Evolutionary conservation across 2,329 filamentous ascomycete species (phyloP), one percentile per base, ranked within the genome.

Genomic region (Neofusicoccum sp.): DNA sequence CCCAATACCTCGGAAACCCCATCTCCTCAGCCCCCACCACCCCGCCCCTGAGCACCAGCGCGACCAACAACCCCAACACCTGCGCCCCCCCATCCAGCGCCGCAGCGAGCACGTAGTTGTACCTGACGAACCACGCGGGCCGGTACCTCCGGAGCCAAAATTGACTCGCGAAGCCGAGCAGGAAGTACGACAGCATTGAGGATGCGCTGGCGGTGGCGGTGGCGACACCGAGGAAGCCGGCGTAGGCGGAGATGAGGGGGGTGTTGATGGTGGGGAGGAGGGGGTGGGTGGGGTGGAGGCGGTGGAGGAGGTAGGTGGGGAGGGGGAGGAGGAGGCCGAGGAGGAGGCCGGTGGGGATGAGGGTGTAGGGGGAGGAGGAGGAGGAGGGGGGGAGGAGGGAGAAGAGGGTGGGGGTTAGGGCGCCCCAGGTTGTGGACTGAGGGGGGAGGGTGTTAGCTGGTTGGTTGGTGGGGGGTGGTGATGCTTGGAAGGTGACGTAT

Each of bases 91-190:
- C 84, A 71, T 91, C 89, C 41, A 91, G 76, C 1, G 86, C 89
- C 0, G 88, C 88, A 3, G 87, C 89, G 0, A 87, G 85, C 69
- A 90, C 81, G 71, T 91, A 91, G 76, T 91, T 91, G 77, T 89
- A 91, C 71, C 87, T 85, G 73, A 47, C 40, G 31, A 58, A 58
- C 26, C 11, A 31, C 16, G 11, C 11, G n/a, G 54, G 54, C 6
- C 69, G 65, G 30, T 70, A 70, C 43, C 71, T 70, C 16, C 75
- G 66, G n/a, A 78, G 65, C 56, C 69, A 78, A 36, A 68, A 70
- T 58, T 78, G 73, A 8, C 64, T 54, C 31, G 73, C 68, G 61
- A 76, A 70, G 6, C 75, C 76, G 26, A 73, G 62, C 0, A 66
- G 65, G 58, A 76, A 75, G 31, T 68, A 74, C 0, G 65, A 65